Conservation (phyloP, 345 rosid genomes). For the Physaria fendleri region DNA sequence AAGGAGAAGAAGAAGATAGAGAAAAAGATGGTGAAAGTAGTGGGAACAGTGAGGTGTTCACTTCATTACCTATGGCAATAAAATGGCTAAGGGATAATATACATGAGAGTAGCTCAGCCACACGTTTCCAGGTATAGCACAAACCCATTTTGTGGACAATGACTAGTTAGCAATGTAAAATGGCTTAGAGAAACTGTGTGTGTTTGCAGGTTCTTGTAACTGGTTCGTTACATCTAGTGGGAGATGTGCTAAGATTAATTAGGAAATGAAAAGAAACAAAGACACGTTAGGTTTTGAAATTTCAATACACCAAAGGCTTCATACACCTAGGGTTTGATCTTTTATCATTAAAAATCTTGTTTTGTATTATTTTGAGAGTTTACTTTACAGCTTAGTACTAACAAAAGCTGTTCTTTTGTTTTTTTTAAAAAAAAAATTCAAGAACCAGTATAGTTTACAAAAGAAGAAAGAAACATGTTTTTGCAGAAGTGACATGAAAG, state of each 20-base stretch:
- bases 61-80: constrained; percentile 82
- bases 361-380: background rate
- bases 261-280: constrained; percentile 37
- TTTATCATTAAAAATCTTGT: background rate
- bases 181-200: background rate
- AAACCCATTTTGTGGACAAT: background rate
- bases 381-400: background rate
- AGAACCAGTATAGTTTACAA: background rate
- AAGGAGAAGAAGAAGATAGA: constrained; percentile 53
- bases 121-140: constrained; percentile 58
- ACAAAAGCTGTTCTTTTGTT: background rate
- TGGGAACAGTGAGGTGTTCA: constrained; percentile 70
- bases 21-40: constrained; percentile 36
- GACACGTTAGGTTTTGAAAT: background rate
- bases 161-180: background rate
- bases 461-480: background rate
- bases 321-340: background rate
- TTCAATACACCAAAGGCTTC: background rate
- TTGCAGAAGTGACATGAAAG: background rate
- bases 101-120: constrained; percentile 46
- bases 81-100: constrained; percentile 85
- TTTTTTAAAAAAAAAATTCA: background rate
- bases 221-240: constrained; percentile 89
- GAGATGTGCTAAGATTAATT: constrained; percentile 72
- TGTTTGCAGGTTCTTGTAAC: constrained; percentile 72